Evolutionary conservation across 2,329 filamentous ascomycete genomes (phyloP), one percentile per base, ranked within the genome.

Genomic region (Verticillium zaregamsianum): DNA sequence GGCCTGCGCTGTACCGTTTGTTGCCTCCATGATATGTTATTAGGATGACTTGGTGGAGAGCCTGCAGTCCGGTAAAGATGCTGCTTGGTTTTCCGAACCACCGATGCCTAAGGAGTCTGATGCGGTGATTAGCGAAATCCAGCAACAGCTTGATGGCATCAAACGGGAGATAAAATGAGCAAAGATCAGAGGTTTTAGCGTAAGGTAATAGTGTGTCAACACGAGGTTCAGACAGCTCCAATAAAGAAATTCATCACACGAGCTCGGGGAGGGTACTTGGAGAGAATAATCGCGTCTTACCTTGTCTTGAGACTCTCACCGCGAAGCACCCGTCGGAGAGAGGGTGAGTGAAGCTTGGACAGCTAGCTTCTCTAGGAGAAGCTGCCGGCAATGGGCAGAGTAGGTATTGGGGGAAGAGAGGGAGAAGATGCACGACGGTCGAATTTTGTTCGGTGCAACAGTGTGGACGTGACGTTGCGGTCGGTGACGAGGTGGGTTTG

Each of bases 201-300:
- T 88, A 87, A 73, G 75, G 76, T 78, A 77, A 80, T 74, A 77
- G 72, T 72, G 79, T 81, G 79, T 90, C 88, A 83, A 81, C 86
- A 89, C 77, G 72, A 74, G 74, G 80, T 77, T 83, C 78, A 87
- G 89, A 91, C 88, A 91, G 89, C 89, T 91, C 89, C 89, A 91
- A 91, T 91, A 90, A 72, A 71, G 66, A 70, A 67, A 60, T 68
- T 78, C 80, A 82, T 83, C 81, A 83, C 60, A 57, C 35, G 49
- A 59, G 61, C 55, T 59, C 45, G 37, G 49, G 25, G 20, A n/a
- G 45, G 11, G 8, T 49, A 9, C 1, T 49, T 49, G 23, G 8
- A 12, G 45, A 9, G 45, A 12, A 11, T 11, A 25, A n/a, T 23
- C 20, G 8, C 9, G 8, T 59, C 58, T 54, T 59, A 59, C 58